Percentiles rank a stretch among this genome's conserved stretches.
Evolutionary conservation across 2,329 filamentous ascomycete genomes (phyloP).

Genomic region (Colletotrichum echinochloae): DNA sequence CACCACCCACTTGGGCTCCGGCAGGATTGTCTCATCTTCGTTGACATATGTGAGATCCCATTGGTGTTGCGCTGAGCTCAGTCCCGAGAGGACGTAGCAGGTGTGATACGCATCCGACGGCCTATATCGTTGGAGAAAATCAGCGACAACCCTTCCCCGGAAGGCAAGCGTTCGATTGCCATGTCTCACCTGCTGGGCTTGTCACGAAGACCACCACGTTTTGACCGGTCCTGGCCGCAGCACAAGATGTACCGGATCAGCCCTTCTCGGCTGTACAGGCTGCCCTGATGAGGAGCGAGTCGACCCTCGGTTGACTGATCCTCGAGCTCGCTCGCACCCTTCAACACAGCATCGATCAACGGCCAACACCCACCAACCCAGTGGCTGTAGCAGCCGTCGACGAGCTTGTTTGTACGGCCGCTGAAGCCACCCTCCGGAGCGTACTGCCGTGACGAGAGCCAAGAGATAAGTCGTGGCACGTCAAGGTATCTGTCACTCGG

Average conservation of each 20-base stretch:
- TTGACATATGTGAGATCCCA: conserved; percentile 58
- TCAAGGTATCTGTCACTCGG: conserved; percentile 74
- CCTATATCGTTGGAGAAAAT: conserved; percentile 54
- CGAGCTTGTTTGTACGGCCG: conserved; percentile 95
- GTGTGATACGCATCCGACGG: conserved; percentile 91
- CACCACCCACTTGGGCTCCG: conserved; percentile 59
- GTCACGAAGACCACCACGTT: conserved; percentile 85
- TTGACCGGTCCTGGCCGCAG: conserved; percentile 82
- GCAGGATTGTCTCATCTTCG: conserved; percentile 49
- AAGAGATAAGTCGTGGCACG: conserved; percentile 80
- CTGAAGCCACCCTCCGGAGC: conserved; percentile 92
- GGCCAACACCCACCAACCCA: conserved; percentile 98
- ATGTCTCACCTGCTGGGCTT: conserved; percentile 86
- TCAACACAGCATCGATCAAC: conserved; percentile 83
- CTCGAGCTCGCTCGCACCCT: conserved; percentile 56
- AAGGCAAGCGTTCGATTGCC: background rate
- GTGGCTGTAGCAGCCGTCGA: conserved; percentile 98
- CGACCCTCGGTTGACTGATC: conserved; percentile 47
- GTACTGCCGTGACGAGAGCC: conserved; percentile 91
- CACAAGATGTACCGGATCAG: conserved; percentile 89
- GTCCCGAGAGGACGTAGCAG: conserved; percentile 88
- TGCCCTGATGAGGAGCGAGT: conserved; percentile 48
- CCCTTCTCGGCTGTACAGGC: conserved; percentile 84
- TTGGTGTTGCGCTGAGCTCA: conserved; percentile 84
- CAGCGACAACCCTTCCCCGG: conserved; percentile 1